These are phyloP conservation scores for Fragaria iinumae DNA, from an alignment of 306 rosid species.

Conservation along the genomic window DNA sequence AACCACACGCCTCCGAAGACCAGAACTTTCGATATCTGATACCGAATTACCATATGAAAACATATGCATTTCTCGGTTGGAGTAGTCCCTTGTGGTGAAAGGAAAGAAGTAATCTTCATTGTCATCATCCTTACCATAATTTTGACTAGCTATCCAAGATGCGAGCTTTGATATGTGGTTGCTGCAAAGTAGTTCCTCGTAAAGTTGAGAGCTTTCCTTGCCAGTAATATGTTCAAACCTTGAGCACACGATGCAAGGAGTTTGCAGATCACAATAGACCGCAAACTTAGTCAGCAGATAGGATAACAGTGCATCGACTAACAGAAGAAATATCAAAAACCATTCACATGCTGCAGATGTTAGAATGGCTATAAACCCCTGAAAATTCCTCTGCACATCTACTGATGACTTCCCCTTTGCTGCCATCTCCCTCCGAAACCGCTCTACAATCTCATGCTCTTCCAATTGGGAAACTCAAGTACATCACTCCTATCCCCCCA, in stretches of 20 bases:
- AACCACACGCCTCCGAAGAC: conserved; percentile 30
- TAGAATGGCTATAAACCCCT: conserved; percentile 42
- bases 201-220: conserved; percentile 38
- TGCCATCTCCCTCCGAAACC: conserved; percentile 45
- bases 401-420: conserved; percentile 42
- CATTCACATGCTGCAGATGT: conserved; percentile 83
- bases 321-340: conserved; percentile 74
- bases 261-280: conserved; percentile 58
- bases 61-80: conserved; percentile 36
- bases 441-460: conserved; percentile 33
- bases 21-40: conserved; percentile 37
- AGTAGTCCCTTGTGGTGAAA: conserved; percentile 29
- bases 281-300: conserved; percentile 66
- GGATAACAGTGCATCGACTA: conserved; percentile 54
- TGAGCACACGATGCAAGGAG: conserved; percentile 81
- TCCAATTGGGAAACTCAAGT: conserved; percentile 20
- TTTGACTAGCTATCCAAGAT: conserved; percentile 52
- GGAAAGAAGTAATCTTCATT: conserved; percentile 62
- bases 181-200: conserved; percentile 56
- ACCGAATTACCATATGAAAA: conserved; percentile 55
- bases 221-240: conserved; percentile 63
- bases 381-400: conserved; percentile 41
- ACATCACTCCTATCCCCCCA: conserved; percentile 28
- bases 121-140: conserved; percentile 51
- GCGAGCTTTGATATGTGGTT: conserved; percentile 62